These are phyloP conservation scores for Eucalyptus tenuipes DNA, from an alignment of 345 rosid species.

Conservation along the genomic window DNA sequence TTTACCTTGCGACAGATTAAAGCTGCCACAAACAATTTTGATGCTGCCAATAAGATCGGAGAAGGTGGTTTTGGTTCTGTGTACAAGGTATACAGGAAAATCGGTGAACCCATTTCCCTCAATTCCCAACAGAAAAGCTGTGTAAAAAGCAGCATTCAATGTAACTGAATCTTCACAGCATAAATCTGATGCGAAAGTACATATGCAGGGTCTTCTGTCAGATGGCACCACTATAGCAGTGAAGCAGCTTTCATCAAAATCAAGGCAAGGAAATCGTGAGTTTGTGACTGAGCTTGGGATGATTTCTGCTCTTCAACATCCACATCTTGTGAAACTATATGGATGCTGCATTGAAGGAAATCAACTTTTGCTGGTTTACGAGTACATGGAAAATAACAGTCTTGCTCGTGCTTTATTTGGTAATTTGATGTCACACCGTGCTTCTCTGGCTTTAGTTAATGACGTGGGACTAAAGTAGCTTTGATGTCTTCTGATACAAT, in stretches of 20 bases:
- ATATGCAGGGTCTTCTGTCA: not conserved
- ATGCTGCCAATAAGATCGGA: not conserved
- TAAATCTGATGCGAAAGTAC: not conserved
- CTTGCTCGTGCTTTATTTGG: conserved; percentile 1
- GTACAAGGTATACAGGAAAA: not conserved
- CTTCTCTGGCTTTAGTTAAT: not conserved
- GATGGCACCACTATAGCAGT: not conserved
- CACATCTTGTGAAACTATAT: not conserved
- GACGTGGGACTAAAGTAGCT: not conserved
- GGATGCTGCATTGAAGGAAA: conserved; percentile 1
- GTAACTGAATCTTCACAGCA: not conserved
- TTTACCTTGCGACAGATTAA: not conserved
- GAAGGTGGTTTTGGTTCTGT: conserved; percentile 1
- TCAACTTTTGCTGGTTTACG: not conserved
- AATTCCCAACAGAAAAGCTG: not conserved
- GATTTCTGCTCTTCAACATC: conserved; percentile 4
- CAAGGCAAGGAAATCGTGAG: conserved; percentile 1
- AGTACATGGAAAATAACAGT: conserved; percentile 1
- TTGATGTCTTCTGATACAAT: not conserved
- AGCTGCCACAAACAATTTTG: not conserved
- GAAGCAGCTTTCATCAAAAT: not conserved
- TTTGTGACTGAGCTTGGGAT: conserved; percentile 1
- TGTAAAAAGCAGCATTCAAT: not conserved
- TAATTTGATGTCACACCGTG: not conserved
- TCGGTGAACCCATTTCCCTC: not conserved